Evolutionary conservation across 2,329 filamentous ascomycete species (phyloP).

Genomic region (Sarocladium oryzae): DNA sequence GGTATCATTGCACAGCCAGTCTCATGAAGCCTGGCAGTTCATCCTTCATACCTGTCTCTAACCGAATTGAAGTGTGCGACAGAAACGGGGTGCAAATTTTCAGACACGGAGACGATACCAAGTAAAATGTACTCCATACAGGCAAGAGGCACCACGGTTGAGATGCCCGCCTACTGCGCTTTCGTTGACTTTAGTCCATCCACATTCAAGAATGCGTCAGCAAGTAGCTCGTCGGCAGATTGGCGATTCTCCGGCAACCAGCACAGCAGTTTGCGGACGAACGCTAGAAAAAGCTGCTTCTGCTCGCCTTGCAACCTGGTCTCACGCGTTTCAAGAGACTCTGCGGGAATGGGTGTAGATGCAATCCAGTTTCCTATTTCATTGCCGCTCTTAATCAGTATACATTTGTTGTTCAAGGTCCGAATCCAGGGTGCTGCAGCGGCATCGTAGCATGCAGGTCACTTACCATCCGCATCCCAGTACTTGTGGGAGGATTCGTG

Average conservation of each 20-base stretch:
- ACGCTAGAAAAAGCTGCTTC: slow-evolving; percentile 15
- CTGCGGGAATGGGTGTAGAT: slow-evolving; percentile 18
- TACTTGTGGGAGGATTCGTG: slow-evolving; percentile 18
- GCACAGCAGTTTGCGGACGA: slow-evolving; percentile 16
- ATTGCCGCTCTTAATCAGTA: not conserved
- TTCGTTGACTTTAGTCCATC: no score
- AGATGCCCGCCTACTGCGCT: no score
- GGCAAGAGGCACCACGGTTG: no score
- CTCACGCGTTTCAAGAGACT: slow-evolving; percentile 18
- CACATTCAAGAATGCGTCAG: slow-evolving; percentile 11
- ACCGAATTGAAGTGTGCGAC: no score
- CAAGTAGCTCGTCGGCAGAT: slow-evolving; percentile 15
- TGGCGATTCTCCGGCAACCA: slow-evolving; percentile 19
- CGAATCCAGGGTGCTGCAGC: not conserved
- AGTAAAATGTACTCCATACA: no score
- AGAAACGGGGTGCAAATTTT: no score
- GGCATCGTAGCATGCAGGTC: not conserved
- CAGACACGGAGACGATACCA: no score
- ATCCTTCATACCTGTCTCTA: no score
- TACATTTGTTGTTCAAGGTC: not conserved
- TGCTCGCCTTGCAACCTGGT: slow-evolving; percentile 17
- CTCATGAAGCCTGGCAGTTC: no score
- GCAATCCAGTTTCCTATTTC: slow-evolving; percentile 20
- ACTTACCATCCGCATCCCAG: slow-evolving; percentile 18
- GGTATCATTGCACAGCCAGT: no score